Evolutionary conservation across 2,329 filamentous ascomycete genomes (phyloP), one percentile per base, ranked within the genome.

Genomic region (Xylaria polymorpha): DNA sequence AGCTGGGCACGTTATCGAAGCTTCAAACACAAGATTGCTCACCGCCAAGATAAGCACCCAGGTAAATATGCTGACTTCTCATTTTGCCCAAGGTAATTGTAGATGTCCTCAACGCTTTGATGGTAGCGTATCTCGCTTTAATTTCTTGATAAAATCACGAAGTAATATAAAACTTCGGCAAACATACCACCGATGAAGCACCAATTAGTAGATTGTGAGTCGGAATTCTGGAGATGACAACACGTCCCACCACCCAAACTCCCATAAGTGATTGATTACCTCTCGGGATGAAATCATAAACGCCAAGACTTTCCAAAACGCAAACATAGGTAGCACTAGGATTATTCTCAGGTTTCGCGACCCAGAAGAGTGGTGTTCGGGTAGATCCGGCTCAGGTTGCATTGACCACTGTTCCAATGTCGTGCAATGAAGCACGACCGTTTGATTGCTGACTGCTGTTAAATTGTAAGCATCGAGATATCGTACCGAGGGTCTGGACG

Each of bases 401-500:
- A 74, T 74, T 64, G 69, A 68, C 64, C 73, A 66, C 72, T 58
- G 69, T 62, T 14, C 56, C 46, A 63, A 72, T 72, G 75, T 63
- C 67, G 75, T 77, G 76, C 68, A 73, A 77, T 74, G 74, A 67
- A 57, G 74, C 59, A 76, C 76, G 70, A 73, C 68, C 65, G 67
- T 66, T 73, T 43, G 41, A 55, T 58, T 59, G 46, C 50, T 44
- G 59, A 64, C 46, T 15, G 1, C 65, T 18, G 32, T 67, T 64
- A 71, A 51, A 44, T 67, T 51, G 72, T 74, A 22, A 73, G 81
- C 80, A 86, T 88, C 61, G 83, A 83, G 51, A 88, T 80, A 20
- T 82, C 84, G 71, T 86, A 88, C 68, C 87, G 83, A 35, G 86
- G 86, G 69, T 89, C 87, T 18, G 84, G 85, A 67, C 84, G 81